Percentiles rank a stretch among this genome's conserved stretches.
These are phyloP conservation scores for Neonothopanus nambi DNA, from an alignment of 1,284 basidiomycete genomes.

Conservation along the genomic window DNA sequence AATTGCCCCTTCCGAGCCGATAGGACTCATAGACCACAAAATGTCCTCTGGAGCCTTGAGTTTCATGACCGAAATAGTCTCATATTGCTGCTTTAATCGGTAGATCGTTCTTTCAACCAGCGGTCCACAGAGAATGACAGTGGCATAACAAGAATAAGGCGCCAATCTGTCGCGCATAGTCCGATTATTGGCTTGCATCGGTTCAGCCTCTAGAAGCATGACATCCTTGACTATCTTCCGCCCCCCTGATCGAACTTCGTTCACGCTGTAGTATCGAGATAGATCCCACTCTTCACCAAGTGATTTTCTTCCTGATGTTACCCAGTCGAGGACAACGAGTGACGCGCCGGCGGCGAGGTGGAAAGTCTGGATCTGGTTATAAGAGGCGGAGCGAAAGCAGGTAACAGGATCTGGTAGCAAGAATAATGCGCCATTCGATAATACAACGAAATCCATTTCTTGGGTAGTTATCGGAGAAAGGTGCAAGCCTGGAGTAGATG, in stretches of 20 bases:
- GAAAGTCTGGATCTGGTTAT: constrained; percentile 80
- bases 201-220: constrained; percentile 65
- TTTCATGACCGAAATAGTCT: constrained; percentile 63
- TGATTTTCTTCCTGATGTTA: constrained; percentile 81
- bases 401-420: constrained; percentile 91
- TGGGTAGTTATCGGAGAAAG: constrained; percentile 42
- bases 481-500: constrained; percentile 23
- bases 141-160: constrained; percentile 87
- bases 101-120: constrained; percentile 45
- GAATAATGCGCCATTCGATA: constrained; percentile 58
- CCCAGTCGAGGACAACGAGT: constrained; percentile 83
- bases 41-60: constrained; percentile 50
- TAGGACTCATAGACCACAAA: constrained; percentile 76
- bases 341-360: constrained; percentile 63
- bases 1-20: constrained; percentile 50
- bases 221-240: constrained; percentile 73
- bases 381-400: constrained; percentile 84
- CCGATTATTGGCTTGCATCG: constrained; percentile 28
- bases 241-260: constrained; percentile 76
- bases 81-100: constrained; percentile 51
- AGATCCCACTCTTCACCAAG: constrained; percentile 90
- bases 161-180: constrained; percentile 61
- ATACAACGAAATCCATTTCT: constrained; percentile 56
- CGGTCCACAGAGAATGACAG: constrained; percentile 74
- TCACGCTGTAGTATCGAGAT: constrained; percentile 79